These are phyloP conservation scores for Pyrenophora tritici-repentis DNA, from an alignment of 2,329 filamentous ascomycete genomes.

Conservation along the genomic window DNA sequence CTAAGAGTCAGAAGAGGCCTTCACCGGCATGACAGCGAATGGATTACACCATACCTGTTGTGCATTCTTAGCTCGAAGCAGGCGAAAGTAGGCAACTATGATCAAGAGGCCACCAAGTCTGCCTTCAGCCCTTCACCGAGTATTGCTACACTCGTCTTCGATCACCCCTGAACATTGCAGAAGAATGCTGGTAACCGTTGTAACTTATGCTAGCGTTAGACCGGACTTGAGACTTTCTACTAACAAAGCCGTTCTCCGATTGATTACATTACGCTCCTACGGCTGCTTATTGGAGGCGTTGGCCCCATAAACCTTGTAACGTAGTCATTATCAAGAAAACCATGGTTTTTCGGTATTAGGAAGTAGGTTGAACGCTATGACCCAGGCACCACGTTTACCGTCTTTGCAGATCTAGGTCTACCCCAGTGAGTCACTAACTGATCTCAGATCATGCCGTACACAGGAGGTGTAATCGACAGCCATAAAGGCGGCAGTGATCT, in stretches of 20 bases:
- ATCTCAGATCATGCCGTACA: constrained; percentile 20
- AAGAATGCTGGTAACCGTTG: constrained; percentile 29
- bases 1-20: constrained; percentile 22
- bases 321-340: constrained; percentile 4
- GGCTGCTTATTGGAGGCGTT: constrained; percentile 25
- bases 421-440: constrained; percentile 40
- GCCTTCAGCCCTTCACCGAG: constrained; percentile 8
- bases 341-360: not conserved
- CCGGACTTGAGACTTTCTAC: constrained; percentile 6
- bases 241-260: constrained; percentile 10
- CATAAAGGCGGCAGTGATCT: too few species aligned
- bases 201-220: constrained; percentile 15
- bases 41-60: constrained; percentile 12
- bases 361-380: constrained; percentile 15
- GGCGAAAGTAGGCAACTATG: constrained; percentile 39
- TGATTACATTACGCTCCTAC: constrained; percentile 12
- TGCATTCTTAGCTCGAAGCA: constrained; percentile 22
- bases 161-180: constrained; percentile 24
- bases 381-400: constrained; percentile 27
- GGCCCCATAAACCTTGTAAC: constrained; percentile 9
- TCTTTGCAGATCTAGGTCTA: constrained; percentile 16
- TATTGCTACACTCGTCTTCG: constrained; percentile 12
- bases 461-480: constrained; percentile 4
- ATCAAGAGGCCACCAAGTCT: constrained; percentile 9
- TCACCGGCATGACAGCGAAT: constrained; percentile 25